A percentile compares a stretch with the other conserved stretches of the same genome.
Evolutionary conservation across 2,329 filamentous ascomycete species (phyloP).

Genomic region (Phaeosphaeriaceae sp.): DNA sequence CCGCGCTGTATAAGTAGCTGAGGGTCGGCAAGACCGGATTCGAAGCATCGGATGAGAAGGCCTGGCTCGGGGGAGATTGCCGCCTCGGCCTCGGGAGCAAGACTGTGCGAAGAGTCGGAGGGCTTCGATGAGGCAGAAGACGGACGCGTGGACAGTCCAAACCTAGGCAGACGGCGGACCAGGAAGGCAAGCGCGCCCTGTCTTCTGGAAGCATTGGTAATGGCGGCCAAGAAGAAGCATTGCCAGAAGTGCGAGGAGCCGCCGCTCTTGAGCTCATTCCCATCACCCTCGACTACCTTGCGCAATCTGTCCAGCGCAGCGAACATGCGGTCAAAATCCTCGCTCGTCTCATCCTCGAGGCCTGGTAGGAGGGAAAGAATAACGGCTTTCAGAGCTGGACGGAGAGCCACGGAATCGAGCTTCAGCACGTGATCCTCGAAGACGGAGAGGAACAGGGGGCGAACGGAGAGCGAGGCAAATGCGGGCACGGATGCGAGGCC

Average conservation of each 20-base stretch:
- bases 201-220: slow-evolving; percentile 85
- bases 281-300: slow-evolving; percentile 63
- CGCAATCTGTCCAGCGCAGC: slow-evolving; percentile 81
- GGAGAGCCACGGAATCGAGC: slow-evolving; percentile 72
- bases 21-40: slow-evolving; percentile 84
- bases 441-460: slow-evolving; percentile 82
- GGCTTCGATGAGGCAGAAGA: slow-evolving; percentile 22
- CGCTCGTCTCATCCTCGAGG: slow-evolving; percentile 93
- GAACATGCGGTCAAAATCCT: slow-evolving; percentile 92
- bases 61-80: slow-evolving; percentile 90
- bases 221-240: slow-evolving; percentile 91
- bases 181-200: slow-evolving; percentile 90
- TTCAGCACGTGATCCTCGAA: slow-evolving; percentile 81
- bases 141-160: slow-evolving; percentile 54
- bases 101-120: slow-evolving; percentile 15
- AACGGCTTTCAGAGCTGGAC: slow-evolving; percentile 88
- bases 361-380: slow-evolving; percentile 89
- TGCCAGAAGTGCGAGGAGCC: slow-evolving; percentile 97
- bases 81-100: slow-evolving; percentile 65
- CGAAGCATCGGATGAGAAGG: slow-evolving; percentile 87
- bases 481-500: slow-evolving; percentile 88
- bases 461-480: slow-evolving; percentile 91
- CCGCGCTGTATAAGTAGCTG: slow-evolving; percentile 92
- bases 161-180: slow-evolving; percentile 75
- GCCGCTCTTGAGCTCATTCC: slow-evolving; percentile 55